Evolutionary conservation across 805 yeast species (phyloP).

Genomic region (Cyberlindnera petersonii): DNA sequence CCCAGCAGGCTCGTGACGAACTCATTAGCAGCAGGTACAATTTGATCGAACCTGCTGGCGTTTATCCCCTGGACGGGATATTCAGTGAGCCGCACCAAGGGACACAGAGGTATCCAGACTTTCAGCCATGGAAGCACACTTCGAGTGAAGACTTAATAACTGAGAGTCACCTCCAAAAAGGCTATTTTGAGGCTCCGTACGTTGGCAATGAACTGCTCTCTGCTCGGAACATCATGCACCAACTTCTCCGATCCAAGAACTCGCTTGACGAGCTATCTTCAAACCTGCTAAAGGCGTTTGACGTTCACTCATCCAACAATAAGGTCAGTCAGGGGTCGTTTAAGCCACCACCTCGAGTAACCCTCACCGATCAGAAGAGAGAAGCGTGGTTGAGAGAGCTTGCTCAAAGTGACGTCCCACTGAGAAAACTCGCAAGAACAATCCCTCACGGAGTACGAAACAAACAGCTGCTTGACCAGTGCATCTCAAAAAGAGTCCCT

Average conservation of each 20-base stretch:
- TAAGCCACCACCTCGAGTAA: constrained; percentile 85
- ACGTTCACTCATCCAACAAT: constrained; percentile 42
- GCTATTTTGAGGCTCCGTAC: constrained; percentile 59
- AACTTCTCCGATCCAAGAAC: constrained; percentile 24
- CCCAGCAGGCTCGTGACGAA: constrained; percentile 23
- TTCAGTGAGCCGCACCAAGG: constrained; percentile 15
- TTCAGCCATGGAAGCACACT: constrained; percentile 63
- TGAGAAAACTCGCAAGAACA: constrained; percentile 65
- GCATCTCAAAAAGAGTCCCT: constrained; percentile 66
- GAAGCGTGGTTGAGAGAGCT: constrained; percentile 84
- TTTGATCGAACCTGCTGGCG: constrained; percentile 31
- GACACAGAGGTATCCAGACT: constrained; percentile 57
- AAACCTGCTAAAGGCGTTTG: constrained; percentile 45
- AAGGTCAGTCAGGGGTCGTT: constrained; percentile 49
- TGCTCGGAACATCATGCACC: constrained; percentile 54
- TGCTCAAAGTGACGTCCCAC: constrained; percentile 61
- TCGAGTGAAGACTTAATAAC: constrained; percentile 51
- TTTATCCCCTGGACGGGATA: constrained; percentile 30
- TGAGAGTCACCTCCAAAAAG: constrained; percentile 59
- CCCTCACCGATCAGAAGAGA: constrained; percentile 79
- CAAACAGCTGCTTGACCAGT: constrained; percentile 65
- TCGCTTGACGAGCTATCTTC: constrained; percentile 46
- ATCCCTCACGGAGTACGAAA: constrained; percentile 90
- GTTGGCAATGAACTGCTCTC: constrained; percentile 67
- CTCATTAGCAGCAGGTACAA: constrained; percentile 30